These are phyloP conservation scores for Pelargonium nanum DNA, from an alignment of 345 rosid species.

Conservation along the genomic window DNA sequence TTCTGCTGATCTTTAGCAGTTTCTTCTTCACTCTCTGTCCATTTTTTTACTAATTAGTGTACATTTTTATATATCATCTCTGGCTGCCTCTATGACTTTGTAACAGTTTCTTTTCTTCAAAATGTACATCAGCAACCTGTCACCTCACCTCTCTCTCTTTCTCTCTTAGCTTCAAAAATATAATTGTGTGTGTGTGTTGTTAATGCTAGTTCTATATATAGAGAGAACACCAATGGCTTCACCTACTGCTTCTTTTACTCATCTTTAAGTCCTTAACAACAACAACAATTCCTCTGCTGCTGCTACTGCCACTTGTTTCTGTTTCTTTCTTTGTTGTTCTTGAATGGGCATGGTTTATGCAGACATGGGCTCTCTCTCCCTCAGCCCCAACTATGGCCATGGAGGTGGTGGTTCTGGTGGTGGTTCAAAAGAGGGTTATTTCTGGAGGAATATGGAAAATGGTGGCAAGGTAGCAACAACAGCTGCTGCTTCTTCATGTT, in stretches of 20 bases:
- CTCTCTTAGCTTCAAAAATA: not conserved
- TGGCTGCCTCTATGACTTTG: not conserved
- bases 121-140: not conserved
- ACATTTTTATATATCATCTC: conserved; percentile 4
- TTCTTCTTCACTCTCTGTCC: conserved; percentile 6
- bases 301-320: not conserved
- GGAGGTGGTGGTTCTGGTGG: no score
- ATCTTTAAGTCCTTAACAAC: not conserved
- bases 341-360: conserved; percentile 24
- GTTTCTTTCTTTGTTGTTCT: not conserved
- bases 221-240: not conserved
- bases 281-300: not conserved
- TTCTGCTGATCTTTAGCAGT: conserved; percentile 9
- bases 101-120: not conserved
- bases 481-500: no score
- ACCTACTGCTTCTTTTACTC: not conserved
- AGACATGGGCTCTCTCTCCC: conserved; percentile 44
- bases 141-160: no score
- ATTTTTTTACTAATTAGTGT: no score
- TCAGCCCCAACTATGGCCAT: conserved; percentile 15
- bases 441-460: no score
- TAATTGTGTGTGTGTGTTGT: no score
- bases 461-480: no score
- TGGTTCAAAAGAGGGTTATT: no score
- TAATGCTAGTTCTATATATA: no score